Base-by-base conservation (phyloP, 805 yeast species). In the Yamadazyma insecticola region DNA sequence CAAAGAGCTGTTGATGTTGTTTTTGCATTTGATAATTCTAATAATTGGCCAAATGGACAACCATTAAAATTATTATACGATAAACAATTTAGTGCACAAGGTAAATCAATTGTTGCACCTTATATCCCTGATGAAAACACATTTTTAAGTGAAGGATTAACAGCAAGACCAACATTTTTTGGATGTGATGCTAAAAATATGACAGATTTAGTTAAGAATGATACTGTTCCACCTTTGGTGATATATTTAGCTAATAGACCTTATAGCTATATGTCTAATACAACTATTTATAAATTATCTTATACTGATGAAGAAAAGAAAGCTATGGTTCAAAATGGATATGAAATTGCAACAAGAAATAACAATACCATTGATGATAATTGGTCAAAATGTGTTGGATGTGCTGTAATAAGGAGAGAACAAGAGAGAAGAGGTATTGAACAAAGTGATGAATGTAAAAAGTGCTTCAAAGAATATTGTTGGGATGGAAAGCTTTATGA, bases 181-280 rank as follows among this genome's bases (percentile, higher is more conserved):
- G 70, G 70, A 3, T 64, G 70, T 40, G 53, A 61, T 29, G 59
- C 67, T 9, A 29, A 38, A 4, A 62, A 62, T 39, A 48, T 59
- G 43, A 57, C 68, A 5, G 61, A 45, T 19, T 51, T 63, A 43
- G 51, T 46, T 7, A 54, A 55, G 32, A 60, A 60, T 27, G 66
- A 55, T 15, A 60, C 54, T 1, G 36, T 47, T 4, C 67, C 68
- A 6, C 70, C 70, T 0, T 34, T 64, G 14, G 59, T 63, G 20
- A 46, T 64, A 6, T 64, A 63, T 41, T 38, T 60, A 21, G 63
- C 69, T 20, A 64, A 63, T 41, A 40, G 65, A 25, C 67, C 66
- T 6, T 57, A 47, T 30, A 52, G 53, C 32, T 57, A 36, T 37
- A 45, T 32, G 32, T 52, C 66, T 10, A 64, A 64, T 37, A 49